Evolutionary conservation across 495 filamentous ascomycete genomes (phyloP), one percentile per base, ranked within the genome.

Genomic region (Tuber aestivum): DNA sequence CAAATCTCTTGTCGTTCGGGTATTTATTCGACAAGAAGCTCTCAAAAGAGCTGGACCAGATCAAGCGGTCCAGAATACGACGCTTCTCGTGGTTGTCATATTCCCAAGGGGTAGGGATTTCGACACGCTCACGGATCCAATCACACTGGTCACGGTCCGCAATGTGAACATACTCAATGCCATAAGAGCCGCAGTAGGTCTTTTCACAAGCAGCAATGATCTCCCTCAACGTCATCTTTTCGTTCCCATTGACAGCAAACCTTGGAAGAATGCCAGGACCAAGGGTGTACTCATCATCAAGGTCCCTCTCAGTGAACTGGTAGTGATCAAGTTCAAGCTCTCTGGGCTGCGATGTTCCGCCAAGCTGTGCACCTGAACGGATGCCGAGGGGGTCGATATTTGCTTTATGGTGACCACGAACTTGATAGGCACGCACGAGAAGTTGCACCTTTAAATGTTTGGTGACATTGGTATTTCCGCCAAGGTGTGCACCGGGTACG

Each of bases 1-100:
- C 95, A 85, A 99, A 99, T 80, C 95, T 91, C 89, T 99, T 99
- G 87, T 99, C 95, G 85, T 99, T 99, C 82, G 96, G 96, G 87
- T 96, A 98, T 85, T 99, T 99, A 73, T 93, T 97, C 42, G 95
- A 90, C 76, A 96, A 85, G 89, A 99, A 99, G 70, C 88, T 85
- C 85, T 99, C 95, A 84, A 99, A 99, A 85, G 92, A 97, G 77
- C 93, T 94, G 84, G 92, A 93, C 95, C 95, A 99, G 84, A 99
- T 99, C 69, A 99, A 86, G 84, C 95, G 94, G 84, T 99, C 95
- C 77, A 99, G 88, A 77, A 99, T 97, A 77, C 95, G 89, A 77
- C 95, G 93, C 89, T 97, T 97, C 86, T 99, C 95, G 84, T 98
- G 95, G 61, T 95, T 89, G 8, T 91, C 94, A 87, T 99, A 97